Conservation (phyloP, 2,329 filamentous ascomycete species). For the Lizonia empirigonia region DNA sequence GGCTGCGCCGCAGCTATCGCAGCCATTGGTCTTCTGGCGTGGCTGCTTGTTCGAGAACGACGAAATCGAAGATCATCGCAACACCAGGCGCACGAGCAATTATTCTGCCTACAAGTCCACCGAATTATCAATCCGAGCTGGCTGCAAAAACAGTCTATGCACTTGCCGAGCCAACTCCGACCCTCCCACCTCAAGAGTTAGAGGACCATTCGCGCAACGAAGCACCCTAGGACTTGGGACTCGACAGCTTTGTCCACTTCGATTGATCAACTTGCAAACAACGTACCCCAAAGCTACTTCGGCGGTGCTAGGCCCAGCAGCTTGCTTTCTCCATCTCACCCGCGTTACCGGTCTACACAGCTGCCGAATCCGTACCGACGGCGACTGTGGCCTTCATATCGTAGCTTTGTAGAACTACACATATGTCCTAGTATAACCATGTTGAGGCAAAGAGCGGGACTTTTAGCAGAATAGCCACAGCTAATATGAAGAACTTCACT, state of each 20-base stretch:
- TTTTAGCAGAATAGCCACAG: too few species aligned
- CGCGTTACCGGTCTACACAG: too few species aligned
- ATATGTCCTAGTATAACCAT: too few species aligned
- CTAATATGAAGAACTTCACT: too few species aligned
- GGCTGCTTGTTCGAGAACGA: background rate
- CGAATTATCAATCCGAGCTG: background rate
- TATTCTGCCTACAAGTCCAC: background rate
- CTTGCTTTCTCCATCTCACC: too few species aligned
- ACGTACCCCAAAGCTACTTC: background rate
- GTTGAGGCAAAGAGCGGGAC: too few species aligned
- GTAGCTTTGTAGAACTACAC: too few species aligned
- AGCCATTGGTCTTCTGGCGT: background rate
- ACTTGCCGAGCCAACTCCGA: background rate
- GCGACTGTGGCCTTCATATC: too few species aligned
- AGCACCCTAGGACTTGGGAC: background rate
- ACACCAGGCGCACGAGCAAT: background rate
- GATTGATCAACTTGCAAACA: too few species aligned
- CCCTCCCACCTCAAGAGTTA: background rate
- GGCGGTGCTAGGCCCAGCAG: background rate
- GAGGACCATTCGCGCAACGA: background rate
- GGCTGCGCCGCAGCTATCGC: background rate
- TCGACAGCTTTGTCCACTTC: background rate
- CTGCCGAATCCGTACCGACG: too few species aligned
- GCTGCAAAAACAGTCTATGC: background rate
- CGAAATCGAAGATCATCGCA: background rate